These are phyloP conservation scores for Pythium sp. DNA, from an alignment of 352 stramenopile genomes.

Conservation along the genomic window DNA sequence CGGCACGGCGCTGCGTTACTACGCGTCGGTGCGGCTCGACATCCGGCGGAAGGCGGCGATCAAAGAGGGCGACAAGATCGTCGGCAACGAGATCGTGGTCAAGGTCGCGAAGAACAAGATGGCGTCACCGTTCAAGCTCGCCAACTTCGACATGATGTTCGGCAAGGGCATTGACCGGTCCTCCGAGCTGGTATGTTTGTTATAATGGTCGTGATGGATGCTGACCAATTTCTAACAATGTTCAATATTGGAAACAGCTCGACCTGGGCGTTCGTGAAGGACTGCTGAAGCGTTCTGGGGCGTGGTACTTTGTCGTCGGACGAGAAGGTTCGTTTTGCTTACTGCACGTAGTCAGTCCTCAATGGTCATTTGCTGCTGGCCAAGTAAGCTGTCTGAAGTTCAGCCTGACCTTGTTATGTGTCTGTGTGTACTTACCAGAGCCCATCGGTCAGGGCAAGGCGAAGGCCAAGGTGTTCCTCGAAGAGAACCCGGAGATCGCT, in stretches of 20 bases:
- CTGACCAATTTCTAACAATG: background rate
- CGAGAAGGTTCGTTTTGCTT: slow-evolving; percentile 43
- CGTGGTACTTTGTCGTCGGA: slow-evolving; percentile 72
- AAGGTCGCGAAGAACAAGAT: slow-evolving; percentile 99
- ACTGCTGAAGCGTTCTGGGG: slow-evolving; percentile 73
- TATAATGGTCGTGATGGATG: background rate
- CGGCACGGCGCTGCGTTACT: slow-evolving; percentile 83
- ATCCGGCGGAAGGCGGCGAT: slow-evolving; percentile 93
- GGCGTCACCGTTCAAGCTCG: slow-evolving; percentile 93
- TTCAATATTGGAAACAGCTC: slow-evolving; percentile 26
- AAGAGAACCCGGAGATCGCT: slow-evolving; percentile 72
- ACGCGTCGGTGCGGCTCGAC: slow-evolving; percentile 92
- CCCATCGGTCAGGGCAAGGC: slow-evolving; percentile 81
- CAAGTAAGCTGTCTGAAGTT: background rate
- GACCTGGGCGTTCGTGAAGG: slow-evolving; percentile 75
- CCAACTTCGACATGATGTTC: slow-evolving; percentile 97
- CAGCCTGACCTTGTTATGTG: background rate
- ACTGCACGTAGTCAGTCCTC: background rate
- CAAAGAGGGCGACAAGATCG: slow-evolving; percentile 89
- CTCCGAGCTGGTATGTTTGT: slow-evolving; percentile 61
- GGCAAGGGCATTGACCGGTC: slow-evolving; percentile 93
- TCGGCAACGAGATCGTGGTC: slow-evolving; percentile 96
- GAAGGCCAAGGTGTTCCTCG: slow-evolving; percentile 80
- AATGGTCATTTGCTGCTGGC: background rate
- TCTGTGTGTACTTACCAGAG: slow-evolving; percentile 30